These are phyloP conservation scores for Cymbopogon flexuosus DNA, from an alignment of 202 grass and related monocot species.

Conservation along the genomic window DNA sequence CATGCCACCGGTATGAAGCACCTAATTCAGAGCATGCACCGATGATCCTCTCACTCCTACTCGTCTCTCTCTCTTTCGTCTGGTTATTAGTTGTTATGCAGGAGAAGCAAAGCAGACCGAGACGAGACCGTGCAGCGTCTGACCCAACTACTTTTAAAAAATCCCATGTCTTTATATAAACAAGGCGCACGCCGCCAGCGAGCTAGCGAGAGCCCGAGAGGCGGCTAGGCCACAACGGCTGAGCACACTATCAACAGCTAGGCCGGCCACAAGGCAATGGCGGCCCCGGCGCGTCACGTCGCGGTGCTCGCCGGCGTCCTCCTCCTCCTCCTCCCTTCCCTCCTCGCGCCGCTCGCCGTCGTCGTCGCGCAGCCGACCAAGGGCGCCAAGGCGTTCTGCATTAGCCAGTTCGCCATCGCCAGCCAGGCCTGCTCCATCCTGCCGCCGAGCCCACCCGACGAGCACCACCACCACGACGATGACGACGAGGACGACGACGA, in stretches of 20 bases:
- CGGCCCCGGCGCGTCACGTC: constrained; percentile 19
- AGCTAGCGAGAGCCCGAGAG: neutral
- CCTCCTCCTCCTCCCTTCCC: constrained; percentile 36
- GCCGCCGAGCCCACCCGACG: constrained; percentile 35
- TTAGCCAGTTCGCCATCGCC: constrained; percentile 72
- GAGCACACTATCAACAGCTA: no score
- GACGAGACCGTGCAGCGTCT: neutral
- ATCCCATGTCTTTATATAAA: constrained; percentile 35
- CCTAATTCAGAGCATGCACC: constrained; percentile 40
- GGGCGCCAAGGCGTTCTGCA: constrained; percentile 56
- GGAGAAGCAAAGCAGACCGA: neutral
- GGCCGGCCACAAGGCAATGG: neutral
- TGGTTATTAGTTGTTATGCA: no score
- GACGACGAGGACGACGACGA: neutral
- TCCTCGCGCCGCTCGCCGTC: constrained; percentile 16
- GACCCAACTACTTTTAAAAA: constrained; percentile 28
- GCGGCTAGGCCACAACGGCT: neutral
- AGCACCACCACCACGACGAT: constrained; percentile 19
- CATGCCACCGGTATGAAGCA: constrained; percentile 36
- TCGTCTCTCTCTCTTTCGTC: neutral
- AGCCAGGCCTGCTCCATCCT: constrained; percentile 71
- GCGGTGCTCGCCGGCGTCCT: constrained; percentile 6
- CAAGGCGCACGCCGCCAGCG: neutral
- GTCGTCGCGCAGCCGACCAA: constrained; percentile 40
- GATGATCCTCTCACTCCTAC: constrained; percentile 20